phyloP scores from a whole-genome alignment of 257 asterid species.

The Thymus mandschuricus region DNA sequence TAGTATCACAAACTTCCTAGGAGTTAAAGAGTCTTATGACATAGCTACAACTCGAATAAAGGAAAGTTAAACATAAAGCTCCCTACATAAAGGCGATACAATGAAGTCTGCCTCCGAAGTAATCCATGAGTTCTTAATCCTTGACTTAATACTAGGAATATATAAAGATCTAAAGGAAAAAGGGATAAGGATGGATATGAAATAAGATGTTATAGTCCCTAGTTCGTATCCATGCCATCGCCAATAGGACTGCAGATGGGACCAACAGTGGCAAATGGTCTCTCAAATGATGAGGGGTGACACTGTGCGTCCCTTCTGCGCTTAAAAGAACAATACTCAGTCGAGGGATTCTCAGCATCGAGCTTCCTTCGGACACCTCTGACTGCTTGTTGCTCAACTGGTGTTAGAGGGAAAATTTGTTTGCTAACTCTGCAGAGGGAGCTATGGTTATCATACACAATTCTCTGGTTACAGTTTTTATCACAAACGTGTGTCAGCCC shows the following conservation, averaged over 20 bases:
- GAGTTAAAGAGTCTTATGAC: slow-evolving; percentile 44
- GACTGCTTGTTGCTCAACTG: slow-evolving; percentile 79
- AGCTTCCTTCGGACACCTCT: slow-evolving; percentile 88
- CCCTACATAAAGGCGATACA: slow-evolving; percentile 70
- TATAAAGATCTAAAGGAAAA: slow-evolving; percentile 35
- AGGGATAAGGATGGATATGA: slow-evolving; percentile 35
- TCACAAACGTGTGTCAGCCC: slow-evolving; percentile 88
- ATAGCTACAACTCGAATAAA: slow-evolving; percentile 51
- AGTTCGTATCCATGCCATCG: slow-evolving; percentile 93
- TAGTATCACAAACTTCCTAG: slow-evolving; percentile 51
- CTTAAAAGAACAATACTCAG: slow-evolving; percentile 70
- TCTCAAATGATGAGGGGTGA: slow-evolving; percentile 89
- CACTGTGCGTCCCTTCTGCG: slow-evolving; percentile 88
- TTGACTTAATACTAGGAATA: slow-evolving; percentile 40
- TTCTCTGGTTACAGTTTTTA: slow-evolving; percentile 95
- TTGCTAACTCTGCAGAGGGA: slow-evolving; percentile 90
- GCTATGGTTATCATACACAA: slow-evolving; percentile 84
- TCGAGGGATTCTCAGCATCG: slow-evolving; percentile 63
- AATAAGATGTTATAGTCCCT: slow-evolving; percentile 48
- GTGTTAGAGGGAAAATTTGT: slow-evolving; percentile 66
- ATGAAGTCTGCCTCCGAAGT: slow-evolving; percentile 52
- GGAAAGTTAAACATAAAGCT: slow-evolving; percentile 52
- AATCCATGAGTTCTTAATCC: slow-evolving; percentile 49
- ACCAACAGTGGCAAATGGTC: slow-evolving; percentile 73
- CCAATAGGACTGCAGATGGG: slow-evolving; percentile 89